Evolutionary conservation across 2,329 filamentous ascomycete species (phyloP).

Genomic region (Monosporascus sp.): DNA sequence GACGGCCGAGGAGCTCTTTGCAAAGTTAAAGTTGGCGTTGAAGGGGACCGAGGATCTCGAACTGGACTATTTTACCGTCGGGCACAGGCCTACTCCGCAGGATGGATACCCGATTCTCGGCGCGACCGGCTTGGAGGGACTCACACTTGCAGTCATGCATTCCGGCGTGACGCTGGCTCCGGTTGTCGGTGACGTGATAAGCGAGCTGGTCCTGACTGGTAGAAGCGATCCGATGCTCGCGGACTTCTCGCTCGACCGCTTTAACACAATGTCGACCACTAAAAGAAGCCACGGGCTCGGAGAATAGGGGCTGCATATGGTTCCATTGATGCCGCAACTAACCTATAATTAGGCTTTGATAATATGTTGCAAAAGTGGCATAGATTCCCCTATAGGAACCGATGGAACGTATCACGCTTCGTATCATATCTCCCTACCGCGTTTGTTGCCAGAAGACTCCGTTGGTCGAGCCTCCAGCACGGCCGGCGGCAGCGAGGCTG

Average conservation of each 20-base stretch:
- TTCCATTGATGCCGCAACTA: no score
- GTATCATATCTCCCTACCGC: no score
- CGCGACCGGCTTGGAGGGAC: slow-evolving; percentile 17
- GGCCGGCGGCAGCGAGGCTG: no score
- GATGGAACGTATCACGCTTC: no score
- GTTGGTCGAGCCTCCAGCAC: no score
- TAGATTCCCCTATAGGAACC: no score
- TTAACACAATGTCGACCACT: not conserved
- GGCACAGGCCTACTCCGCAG: slow-evolving; percentile 19
- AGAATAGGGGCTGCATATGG: no score
- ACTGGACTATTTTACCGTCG: slow-evolving; percentile 25
- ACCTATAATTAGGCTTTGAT: no score
- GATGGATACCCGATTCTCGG: slow-evolving; percentile 26
- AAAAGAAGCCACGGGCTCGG: no score
- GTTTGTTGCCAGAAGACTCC: no score
- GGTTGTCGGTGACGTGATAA: slow-evolving; percentile 19
- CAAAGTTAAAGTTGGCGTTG: slow-evolving; percentile 12
- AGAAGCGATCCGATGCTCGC: slow-evolving; percentile 12
- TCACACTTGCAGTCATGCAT: slow-evolving; percentile 28
- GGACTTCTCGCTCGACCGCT: slow-evolving; percentile 11
- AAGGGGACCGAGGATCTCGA: slow-evolving; percentile 16
- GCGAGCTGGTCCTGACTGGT: slow-evolving; percentile 12
- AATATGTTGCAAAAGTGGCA: no score
- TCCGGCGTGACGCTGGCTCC: slow-evolving; percentile 24
- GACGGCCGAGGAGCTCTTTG: slow-evolving; percentile 19